Evolutionary conservation across 176 grass and related monocot species (phyloP).

Genomic region (Aegilops bicornis): DNA sequence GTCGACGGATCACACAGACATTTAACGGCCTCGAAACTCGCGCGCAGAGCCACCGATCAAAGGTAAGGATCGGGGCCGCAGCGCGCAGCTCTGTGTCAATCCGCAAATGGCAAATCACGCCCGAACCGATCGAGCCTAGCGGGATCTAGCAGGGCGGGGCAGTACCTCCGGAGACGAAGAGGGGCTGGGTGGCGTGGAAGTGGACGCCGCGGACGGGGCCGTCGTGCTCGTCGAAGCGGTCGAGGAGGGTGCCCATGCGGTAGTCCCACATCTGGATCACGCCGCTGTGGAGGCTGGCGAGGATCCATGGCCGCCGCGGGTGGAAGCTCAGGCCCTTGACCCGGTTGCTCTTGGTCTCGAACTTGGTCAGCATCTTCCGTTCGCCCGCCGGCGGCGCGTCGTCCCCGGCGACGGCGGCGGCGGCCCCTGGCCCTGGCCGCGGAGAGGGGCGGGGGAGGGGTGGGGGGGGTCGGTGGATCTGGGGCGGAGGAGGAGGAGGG

Average conservation of each 20-base stretch:
- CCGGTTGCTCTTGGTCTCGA: slow-evolving; percentile 99
- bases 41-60: not conserved
- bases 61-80: not conserved
- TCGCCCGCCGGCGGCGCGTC: not conserved
- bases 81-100: not conserved
- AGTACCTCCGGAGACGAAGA: slow-evolving; percentile 97
- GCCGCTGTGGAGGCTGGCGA: slow-evolving; percentile 95
- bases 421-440: slow-evolving; percentile 21
- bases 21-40: not conserved
- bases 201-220: slow-evolving; percentile 94
- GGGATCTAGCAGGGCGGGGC: slow-evolving; percentile 15
- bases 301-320: slow-evolving; percentile 94
- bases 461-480: slow-evolving; percentile 35
- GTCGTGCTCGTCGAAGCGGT: slow-evolving; percentile 99
- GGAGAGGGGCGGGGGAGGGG: slow-evolving; percentile 9
- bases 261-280: slow-evolving; percentile 99
- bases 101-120: not conserved
- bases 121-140: not conserved
- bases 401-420: slow-evolving; percentile 20
- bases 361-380: slow-evolving; percentile 91
- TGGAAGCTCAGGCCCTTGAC: slow-evolving; percentile 98
- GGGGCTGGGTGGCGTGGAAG: slow-evolving; percentile 96
- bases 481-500: not conserved
- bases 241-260: slow-evolving; percentile 97
- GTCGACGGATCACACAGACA: slow-evolving; percentile 8